phyloP scores from a whole-genome alignment of 169 alveolate genomes.

The Cryptosporidium tyzzeri region DNA sequence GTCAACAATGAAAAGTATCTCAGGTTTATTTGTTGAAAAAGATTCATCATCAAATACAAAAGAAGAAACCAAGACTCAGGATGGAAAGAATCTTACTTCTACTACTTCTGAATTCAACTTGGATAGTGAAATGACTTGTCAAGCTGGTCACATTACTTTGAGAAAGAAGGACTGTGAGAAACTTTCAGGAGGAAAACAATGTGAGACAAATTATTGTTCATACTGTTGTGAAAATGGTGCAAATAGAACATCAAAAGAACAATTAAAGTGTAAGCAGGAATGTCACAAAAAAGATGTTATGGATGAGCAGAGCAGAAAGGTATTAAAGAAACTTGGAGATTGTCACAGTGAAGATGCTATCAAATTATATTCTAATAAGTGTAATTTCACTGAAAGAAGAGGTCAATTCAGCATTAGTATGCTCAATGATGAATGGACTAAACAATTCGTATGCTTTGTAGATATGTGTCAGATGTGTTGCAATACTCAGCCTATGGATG shows the following conservation, averaged over 20 bases:
- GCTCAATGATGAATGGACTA: conserved; percentile 41
- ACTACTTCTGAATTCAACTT: neutral
- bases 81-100: neutral
- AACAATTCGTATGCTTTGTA: conserved; percentile 70
- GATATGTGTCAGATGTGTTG: conserved; percentile 75
- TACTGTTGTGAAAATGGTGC: conserved; percentile 70
- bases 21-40: conserved; percentile 42
- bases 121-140: conserved; percentile 28
- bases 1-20: conserved; percentile 29
- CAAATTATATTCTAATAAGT: conserved; percentile 27
- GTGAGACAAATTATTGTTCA: conserved; percentile 64
- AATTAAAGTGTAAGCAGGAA: conserved; percentile 46
- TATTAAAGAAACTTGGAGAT: conserved; percentile 21
- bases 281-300: conserved; percentile 43
- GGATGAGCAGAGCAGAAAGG: conserved; percentile 29
- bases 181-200: conserved; percentile 56
- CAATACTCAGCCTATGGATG: conserved; percentile 57
- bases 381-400: neutral
- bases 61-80: neutral
- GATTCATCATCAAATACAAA: neutral
- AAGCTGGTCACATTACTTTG: conserved; percentile 12
- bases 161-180: conserved; percentile 59
- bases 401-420: neutral
- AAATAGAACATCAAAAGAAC: conserved; percentile 42
- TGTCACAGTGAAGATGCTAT: conserved; percentile 65